phyloP scores from a whole-genome alignment of 768 basidiomycete species.

The Leucosporidium creatinivorum region DNA sequence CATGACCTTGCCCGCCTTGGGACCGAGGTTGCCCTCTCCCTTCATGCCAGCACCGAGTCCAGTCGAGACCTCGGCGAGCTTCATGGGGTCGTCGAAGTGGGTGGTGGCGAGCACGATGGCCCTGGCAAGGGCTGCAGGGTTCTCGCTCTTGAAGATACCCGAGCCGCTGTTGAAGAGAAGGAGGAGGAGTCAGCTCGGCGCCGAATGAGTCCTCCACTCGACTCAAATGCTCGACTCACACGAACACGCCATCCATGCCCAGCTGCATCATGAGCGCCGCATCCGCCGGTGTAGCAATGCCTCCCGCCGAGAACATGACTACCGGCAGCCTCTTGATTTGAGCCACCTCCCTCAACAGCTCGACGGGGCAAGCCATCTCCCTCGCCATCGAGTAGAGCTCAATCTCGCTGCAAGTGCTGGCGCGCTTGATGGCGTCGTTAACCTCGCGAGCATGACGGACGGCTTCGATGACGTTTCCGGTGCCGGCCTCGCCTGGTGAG shows the following conservation, averaged over 20 bases:
- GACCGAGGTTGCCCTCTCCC: slow-evolving; percentile 30
- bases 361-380: slow-evolving; percentile 82
- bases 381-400: slow-evolving; percentile 91
- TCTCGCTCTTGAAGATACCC: slow-evolving; percentile 92
- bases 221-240: slow-evolving; percentile 53
- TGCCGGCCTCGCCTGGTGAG: slow-evolving; percentile 43
- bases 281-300: slow-evolving; percentile 56
- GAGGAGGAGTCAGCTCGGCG: too few relatives aligned
- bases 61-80: slow-evolving; percentile 71
- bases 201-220: background rate
- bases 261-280: slow-evolving; percentile 99
- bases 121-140: slow-evolving; percentile 85
- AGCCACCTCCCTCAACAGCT: slow-evolving; percentile 93
- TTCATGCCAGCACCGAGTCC: slow-evolving; percentile 37
- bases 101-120: slow-evolving; percentile 98
- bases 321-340: slow-evolving; percentile 85
- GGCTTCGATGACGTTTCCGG: slow-evolving; percentile 53
- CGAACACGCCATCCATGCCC: slow-evolving; percentile 85
- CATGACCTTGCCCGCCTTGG: slow-evolving; percentile 21
- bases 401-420: slow-evolving; percentile 83
- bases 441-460: slow-evolving; percentile 85
- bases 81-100: slow-evolving; percentile 88
- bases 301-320: slow-evolving; percentile 75
- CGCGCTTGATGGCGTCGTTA: slow-evolving; percentile 72
- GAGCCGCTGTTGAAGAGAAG: slow-evolving; percentile 51